Conservation (phyloP, 345 rosid species). For the Citrus mangshanensis region DNA sequence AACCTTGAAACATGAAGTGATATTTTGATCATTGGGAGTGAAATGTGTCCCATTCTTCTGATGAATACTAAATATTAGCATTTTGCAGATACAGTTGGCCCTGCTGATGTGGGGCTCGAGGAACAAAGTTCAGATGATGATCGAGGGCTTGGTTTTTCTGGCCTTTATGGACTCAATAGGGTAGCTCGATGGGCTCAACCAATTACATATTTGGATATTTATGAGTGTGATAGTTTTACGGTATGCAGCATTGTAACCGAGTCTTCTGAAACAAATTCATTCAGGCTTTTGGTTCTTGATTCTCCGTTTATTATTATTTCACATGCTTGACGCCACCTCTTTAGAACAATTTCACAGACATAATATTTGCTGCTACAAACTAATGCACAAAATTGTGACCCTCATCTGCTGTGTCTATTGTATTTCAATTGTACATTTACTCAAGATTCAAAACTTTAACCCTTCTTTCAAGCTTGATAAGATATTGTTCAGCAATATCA, state of each 20-base stretch:
- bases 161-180: conserved; percentile 42
- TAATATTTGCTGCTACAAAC: neutral
- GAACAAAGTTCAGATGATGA: conserved; percentile 75
- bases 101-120: conserved; percentile 79
- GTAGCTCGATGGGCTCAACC: conserved; percentile 88
- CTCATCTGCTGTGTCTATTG: neutral
- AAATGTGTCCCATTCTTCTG: neutral
- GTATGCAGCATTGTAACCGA: conserved; percentile 28
- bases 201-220: conserved; percentile 71
- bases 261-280: neutral
- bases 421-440: neutral
- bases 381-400: neutral
- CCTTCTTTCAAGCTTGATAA: neutral
- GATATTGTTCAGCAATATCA: neutral
- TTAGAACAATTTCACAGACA: neutral
- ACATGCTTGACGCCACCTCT: neutral
- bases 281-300: neutral
- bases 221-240: conserved; percentile 68
- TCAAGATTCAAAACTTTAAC: neutral
- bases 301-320: neutral
- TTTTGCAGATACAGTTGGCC: conserved; percentile 63
- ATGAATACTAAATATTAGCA: neutral
- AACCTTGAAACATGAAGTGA: neutral
- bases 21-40: neutral
- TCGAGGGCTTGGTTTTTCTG: conserved; percentile 76